Evolutionary conservation across 768 basidiomycete species (phyloP).

Genomic region (Termitomyces sp.): DNA sequence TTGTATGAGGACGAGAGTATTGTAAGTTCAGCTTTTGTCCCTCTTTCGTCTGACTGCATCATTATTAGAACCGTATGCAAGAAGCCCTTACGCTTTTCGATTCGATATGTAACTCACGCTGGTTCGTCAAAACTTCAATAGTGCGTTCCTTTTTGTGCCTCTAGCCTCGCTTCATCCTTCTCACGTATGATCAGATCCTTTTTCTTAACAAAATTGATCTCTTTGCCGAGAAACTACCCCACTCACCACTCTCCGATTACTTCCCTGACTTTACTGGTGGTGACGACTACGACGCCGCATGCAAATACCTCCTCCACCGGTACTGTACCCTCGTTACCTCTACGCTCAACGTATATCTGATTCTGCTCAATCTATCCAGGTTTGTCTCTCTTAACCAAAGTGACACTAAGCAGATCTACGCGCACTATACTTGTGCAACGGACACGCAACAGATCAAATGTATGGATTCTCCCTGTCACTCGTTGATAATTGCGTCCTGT

Average conservation of each 20-base stretch:
- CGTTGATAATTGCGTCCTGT: background rate
- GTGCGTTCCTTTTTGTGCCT: slow-evolving; percentile 37
- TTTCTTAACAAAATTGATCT: slow-evolving; percentile 98
- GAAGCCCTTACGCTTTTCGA: slow-evolving; percentile 95
- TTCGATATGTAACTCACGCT: slow-evolving; percentile 95
- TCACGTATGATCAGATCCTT: slow-evolving; percentile 57
- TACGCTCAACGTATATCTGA: background rate
- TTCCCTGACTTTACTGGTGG: slow-evolving; percentile 92
- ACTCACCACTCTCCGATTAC: slow-evolving; percentile 79
- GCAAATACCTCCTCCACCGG: slow-evolving; percentile 65
- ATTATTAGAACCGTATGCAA: slow-evolving; percentile 89
- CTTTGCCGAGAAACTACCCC: slow-evolving; percentile 89
- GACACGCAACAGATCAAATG: slow-evolving; percentile 93
- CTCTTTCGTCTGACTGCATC: background rate
- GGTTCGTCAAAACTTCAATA: slow-evolving; percentile 95
- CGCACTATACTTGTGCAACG: slow-evolving; percentile 90
- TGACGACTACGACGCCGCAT: slow-evolving; percentile 85
- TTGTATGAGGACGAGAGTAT: slow-evolving; percentile 54
- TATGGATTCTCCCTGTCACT: slow-evolving; percentile 27
- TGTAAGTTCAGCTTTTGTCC: slow-evolving; percentile 41
- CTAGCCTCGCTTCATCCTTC: background rate
- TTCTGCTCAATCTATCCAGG: background rate
- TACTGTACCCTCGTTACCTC: background rate
- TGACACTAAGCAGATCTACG: slow-evolving; percentile 84
- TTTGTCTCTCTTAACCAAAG: slow-evolving; percentile 93